A percentile compares a stretch with the other conserved stretches of the same genome.
phyloP scores from a whole-genome alignment of 495 filamentous ascomycete species.

The Penicillium diatomitis region DNA sequence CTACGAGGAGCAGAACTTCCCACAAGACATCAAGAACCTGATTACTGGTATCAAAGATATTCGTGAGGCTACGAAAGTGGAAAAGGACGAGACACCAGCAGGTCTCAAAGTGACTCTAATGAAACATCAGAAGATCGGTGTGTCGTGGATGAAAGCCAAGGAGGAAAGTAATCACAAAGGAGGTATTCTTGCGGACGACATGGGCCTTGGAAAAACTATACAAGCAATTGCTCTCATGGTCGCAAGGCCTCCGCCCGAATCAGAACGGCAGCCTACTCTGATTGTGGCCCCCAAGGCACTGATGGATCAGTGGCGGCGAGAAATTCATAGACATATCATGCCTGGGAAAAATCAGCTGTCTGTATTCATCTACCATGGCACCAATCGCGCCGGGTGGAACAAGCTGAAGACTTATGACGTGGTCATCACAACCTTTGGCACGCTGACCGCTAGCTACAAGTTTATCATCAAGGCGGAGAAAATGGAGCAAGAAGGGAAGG shows the following conservation, averaged over 20 bases:
- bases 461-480: conserved; percentile 44
- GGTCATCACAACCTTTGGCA: conserved; percentile 86
- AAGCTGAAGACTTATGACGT: conserved; percentile 66
- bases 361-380: conserved; percentile 58
- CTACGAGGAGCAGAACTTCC: conserved; percentile 19
- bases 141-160: conserved; percentile 76
- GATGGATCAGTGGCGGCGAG: conserved; percentile 81
- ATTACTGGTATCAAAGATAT: conserved; percentile 69
- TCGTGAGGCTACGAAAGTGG: conserved; percentile 52
- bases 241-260: conserved; percentile 53
- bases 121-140: conserved; percentile 74
- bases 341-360: conserved; percentile 48
- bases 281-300: conserved; percentile 83
- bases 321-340: conserved; percentile 67
- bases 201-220: conserved; percentile 96
- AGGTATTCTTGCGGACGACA: conserved; percentile 82
- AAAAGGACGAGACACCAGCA: conserved; percentile 64
- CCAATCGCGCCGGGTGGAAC: conserved; percentile 47
- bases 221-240: conserved; percentile 79
- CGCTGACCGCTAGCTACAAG: conserved; percentile 52
- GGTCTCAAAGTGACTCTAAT: conserved; percentile 63
- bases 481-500: conserved; percentile 24
- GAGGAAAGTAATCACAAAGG: conserved; percentile 71
- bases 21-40: conserved; percentile 56
- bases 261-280: conserved; percentile 66